Evolutionary conservation across 2,329 filamentous ascomycete genomes (phyloP).

Genomic region (Aspergillus bombycis): DNA sequence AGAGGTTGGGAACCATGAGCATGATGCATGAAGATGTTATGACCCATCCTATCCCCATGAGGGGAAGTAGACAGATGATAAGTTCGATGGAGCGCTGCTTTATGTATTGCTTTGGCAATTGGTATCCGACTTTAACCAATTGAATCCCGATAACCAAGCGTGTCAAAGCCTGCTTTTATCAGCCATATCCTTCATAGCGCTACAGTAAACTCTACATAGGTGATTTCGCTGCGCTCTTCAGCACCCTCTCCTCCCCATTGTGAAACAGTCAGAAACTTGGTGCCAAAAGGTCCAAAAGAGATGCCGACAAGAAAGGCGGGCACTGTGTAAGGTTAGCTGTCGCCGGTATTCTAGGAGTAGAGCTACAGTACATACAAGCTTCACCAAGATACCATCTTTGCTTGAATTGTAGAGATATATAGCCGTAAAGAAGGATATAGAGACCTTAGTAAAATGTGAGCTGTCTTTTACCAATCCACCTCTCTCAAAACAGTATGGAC

Average conservation of each 20-base stretch:
- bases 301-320: conserved; percentile 60
- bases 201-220: conserved; percentile 38
- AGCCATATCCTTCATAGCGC: conserved; percentile 7
- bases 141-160: conserved; percentile 66
- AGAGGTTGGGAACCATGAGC: conserved; percentile 58
- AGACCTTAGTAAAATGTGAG: conserved; percentile 29
- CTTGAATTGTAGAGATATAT: conserved; percentile 41
- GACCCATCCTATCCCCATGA: conserved; percentile 67
- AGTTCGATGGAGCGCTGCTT: conserved; percentile 56
- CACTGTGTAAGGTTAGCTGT: conserved; percentile 41
- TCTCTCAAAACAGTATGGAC: not conserved
- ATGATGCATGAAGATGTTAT: conserved; percentile 60
- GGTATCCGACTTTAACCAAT: conserved; percentile 65
- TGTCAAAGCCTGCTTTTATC: conserved; percentile 46
- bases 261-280: conserved; percentile 55
- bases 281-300: conserved; percentile 57
- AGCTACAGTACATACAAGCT: conserved; percentile 33
- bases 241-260: conserved; percentile 40
- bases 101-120: conserved; percentile 62
- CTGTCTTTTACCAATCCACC: not conserved
- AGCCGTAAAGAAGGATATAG: conserved; percentile 37
- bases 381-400: conserved; percentile 45
- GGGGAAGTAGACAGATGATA: conserved; percentile 58
- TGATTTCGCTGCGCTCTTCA: conserved; percentile 43
- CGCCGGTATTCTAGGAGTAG: not conserved